Evolutionary conservation across 257 asterid species (phyloP).

Genomic region (Nicotiana benthamiana): DNA sequence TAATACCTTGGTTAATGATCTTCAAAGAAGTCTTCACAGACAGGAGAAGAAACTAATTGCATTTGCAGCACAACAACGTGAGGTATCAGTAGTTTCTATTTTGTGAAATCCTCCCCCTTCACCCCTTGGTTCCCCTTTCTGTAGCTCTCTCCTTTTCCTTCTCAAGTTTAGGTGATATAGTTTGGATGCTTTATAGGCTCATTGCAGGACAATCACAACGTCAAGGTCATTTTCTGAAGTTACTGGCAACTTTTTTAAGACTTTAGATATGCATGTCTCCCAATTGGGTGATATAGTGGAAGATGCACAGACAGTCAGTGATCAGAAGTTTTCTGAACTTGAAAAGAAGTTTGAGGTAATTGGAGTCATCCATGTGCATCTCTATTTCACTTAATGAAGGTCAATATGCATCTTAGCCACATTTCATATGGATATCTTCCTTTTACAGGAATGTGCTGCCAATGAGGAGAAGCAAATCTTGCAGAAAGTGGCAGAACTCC

Average conservation of each 20-base stretch:
- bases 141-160: not conserved
- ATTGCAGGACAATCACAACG: conserved; percentile 63
- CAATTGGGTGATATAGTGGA: conserved; percentile 73
- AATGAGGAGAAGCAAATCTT: conserved; percentile 81
- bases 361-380: conserved; percentile 11
- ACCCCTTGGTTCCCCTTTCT: not conserved
- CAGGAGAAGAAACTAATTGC: conserved; percentile 63
- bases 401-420: not conserved
- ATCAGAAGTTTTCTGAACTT: conserved; percentile 63
- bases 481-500: conserved; percentile 89
- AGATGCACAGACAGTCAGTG: conserved; percentile 65
- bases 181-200: conserved; percentile 53
- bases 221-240: conserved; percentile 72
- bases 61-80: conserved; percentile 70
- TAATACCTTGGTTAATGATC: conserved; percentile 70
- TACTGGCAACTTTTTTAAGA: conserved; percentile 59
- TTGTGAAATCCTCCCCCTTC: not conserved
- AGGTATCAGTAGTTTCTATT: conserved; percentile 32
- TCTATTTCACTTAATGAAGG: conserved; percentile 6
- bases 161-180: conserved; percentile 5
- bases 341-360: conserved; percentile 92
- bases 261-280: conserved; percentile 65
- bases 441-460: conserved; percentile 80
- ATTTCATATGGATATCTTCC: not conserved
- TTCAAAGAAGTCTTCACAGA: conserved; percentile 71